Base-by-base conservation (phyloP, 2,329 filamentous ascomycete species). In the Pyricularia grisea region DNA sequence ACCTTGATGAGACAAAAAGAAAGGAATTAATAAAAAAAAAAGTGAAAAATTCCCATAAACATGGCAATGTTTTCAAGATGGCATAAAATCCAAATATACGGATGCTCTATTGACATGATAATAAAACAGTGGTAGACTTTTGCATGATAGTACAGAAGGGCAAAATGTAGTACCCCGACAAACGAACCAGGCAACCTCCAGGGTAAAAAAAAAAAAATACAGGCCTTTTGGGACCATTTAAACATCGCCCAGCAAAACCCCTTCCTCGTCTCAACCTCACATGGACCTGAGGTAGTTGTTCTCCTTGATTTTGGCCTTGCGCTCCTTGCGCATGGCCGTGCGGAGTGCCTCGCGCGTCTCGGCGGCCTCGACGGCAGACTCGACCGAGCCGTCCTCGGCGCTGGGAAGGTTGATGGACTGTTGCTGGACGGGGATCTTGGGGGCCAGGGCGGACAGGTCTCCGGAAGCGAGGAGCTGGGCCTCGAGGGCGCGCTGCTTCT, bases 271-370 rank as follows among this genome's bases (percentile, higher is more conserved):
- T 55, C 42, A 55, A n/a, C 42, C 31, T 66, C 11, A 88, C 90
- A 94, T 92, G 63, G 88, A 87, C 85, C 90, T 92, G 80, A 95
- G 86, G 85, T 93, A 95, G 81, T 95, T 95, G 77, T 80, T 81
- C 83, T 95, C 92, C 87, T 94, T 94, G 76, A 95, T 95, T 79
- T 85, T 88, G 70, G 86, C 87, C 80, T 90, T 87, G 77, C 92
- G 84, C 82, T 93, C 90, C 77, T 86, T 86, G 75, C 92, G 86
- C 90, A 93, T 89, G 42, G 88, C 88, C 80, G 84, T 86, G 72
- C 84, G 90, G 74, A 94, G 81, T 74, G 89, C 87, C 71, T 85
- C 83, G 76, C 91, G 83, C 76, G 86, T 81, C 33, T 78, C 74
- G 11, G 77, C 79, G 42, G 85, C 84, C 67, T 77, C 76, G 42